phyloP scores from a whole-genome alignment of 306 rosid genomes.

The Amphicarpaea edgeworthii region DNA sequence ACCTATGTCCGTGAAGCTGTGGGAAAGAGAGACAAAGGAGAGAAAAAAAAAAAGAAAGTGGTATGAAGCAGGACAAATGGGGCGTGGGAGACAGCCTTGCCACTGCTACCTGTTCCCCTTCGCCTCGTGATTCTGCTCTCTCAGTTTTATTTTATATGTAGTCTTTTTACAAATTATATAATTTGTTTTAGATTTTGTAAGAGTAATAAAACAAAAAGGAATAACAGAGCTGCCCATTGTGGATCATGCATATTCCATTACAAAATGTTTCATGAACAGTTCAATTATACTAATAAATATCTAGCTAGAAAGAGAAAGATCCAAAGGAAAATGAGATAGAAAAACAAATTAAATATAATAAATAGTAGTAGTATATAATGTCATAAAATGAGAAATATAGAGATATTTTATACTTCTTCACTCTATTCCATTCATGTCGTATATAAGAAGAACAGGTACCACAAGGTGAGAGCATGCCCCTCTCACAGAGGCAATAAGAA shows the following conservation, averaged over 20 bases:
- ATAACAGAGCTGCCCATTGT: background rate
- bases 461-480: no score
- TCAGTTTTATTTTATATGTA: background rate
- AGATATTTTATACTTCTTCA: no score
- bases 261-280: no score
- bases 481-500: no score
- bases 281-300: no score
- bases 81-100: background rate
- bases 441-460: no score
- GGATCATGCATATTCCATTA: background rate
- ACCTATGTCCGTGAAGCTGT: conserved; percentile 27
- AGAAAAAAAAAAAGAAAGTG: conserved; percentile 29
- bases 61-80: conserved; percentile 10
- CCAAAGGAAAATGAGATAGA: background rate
- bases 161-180: background rate
- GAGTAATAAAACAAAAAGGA: background rate
- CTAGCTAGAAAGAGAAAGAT: no score
- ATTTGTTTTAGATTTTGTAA: background rate
- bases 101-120: background rate
- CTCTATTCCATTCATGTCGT: no score
- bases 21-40: background rate
- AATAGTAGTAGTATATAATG: no score
- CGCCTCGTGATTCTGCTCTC: conserved; percentile 41
- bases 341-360: background rate
- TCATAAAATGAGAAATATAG: no score